Base-by-base conservation (phyloP, 805 yeast species). In the Cyberlindnera mississippiensis region DNA sequence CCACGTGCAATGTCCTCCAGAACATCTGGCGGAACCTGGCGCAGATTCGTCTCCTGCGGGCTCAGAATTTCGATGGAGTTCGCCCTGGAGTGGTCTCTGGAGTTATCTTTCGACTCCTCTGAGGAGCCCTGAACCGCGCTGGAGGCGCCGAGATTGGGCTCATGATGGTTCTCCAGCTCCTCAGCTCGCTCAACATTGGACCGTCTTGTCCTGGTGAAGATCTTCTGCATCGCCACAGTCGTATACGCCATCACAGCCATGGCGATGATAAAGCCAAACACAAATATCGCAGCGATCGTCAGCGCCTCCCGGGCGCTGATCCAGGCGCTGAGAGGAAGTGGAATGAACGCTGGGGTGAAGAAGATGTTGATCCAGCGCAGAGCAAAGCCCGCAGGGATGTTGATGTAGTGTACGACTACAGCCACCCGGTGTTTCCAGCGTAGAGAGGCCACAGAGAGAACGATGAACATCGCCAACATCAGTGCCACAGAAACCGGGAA, bases 291-390 rank as follows among this genome's bases (percentile, higher is more conserved):
- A 1, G 85, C 86, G 28, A 85, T 85, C 38, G 80, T 80, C 51
- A 82, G 67, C 10, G 86, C 85, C 51, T 85, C 91, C 17, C 71
- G 73, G 33, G 80, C 80, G 14, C 80, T 67, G 36, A 85, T 80
- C 46, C 74, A 73, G n/a, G 75, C 72, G 11, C 86, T 74, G 40
- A 84, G 67, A 0, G 91, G 91, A 27, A 85, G 68, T 0, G 81
- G 74, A 28, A 85, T 76, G 55, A 85, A 85, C 0, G 89, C 80
- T 1, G 93, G 91, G 1, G 86, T 78, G 67, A 85, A 85, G 56
- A 80, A 83, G 6, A 82, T 72, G 57, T 82, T 83, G 62, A 85
- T 85, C 91, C 93, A 85, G 41, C 82, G 70, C 37, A 85, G 67
- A 2, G 82, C 69, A 58, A 83, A 82, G 46, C 83, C 82, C 64